A percentile compares a stretch with the other conserved stretches of the same genome.
These are phyloP conservation scores for Kalaharituber pfeilii DNA, from an alignment of 2,329 filamentous ascomycete genomes.

Conservation along the genomic window DNA sequence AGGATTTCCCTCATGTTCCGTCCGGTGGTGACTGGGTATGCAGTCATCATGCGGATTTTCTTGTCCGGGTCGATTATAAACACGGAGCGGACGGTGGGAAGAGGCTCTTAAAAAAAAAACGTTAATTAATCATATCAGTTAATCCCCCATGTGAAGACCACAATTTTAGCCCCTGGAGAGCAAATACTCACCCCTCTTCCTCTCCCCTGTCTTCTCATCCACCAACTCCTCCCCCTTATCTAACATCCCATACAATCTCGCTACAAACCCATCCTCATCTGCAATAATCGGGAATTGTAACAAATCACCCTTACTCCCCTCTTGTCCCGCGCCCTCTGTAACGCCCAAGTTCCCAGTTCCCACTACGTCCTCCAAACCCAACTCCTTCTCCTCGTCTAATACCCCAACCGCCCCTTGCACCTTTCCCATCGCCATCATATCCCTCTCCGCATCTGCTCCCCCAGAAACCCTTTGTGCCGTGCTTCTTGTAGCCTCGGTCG, in stretches of 20 bases:
- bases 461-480: not conserved
- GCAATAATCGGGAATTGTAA: constrained; percentile 58
- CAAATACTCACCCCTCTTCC: not conserved
- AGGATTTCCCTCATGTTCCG: not conserved
- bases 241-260: constrained; percentile 65
- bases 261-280: constrained; percentile 62
- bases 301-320: not conserved
- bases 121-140: too few species aligned
- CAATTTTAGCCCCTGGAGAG: too few species aligned
- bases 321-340: not conserved
- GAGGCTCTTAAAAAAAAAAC: too few species aligned
- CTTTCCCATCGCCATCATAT: too few species aligned
- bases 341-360: not conserved
- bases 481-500: constrained; percentile 28
- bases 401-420: not conserved
- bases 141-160: too few species aligned
- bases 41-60: not conserved
- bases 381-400: not conserved
- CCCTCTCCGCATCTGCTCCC: not conserved
- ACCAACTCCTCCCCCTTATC: constrained; percentile 18
- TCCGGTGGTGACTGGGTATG: not conserved
- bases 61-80: not conserved
- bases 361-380: not conserved
- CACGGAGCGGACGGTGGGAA: not conserved
- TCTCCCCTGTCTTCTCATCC: not conserved